Conservation (phyloP, 306 rosid species). For the barrel medic (Medicago truncatula) region MtrunA17r5.0-ANR NC_053045.1:60454001-60454500, state of each 20-base stretch:
- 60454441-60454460: neutral
- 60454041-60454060: too few relatives aligned
- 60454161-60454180: neutral
- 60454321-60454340: neutral
- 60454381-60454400: neutral
- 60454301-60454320: slow-evolving; percentile 3
- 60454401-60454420: slow-evolving; percentile 10
- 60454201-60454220: slow-evolving; percentile 17
- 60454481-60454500: slow-evolving; percentile 15
- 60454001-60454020: too few relatives aligned
- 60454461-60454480: slow-evolving; percentile 21
- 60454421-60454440: slow-evolving; percentile 12
- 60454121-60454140: neutral
- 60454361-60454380: slow-evolving; percentile 10
- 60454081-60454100: neutral
- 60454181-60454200: slow-evolving; percentile 10
- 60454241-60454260: neutral
- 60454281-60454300: neutral
- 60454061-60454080: neutral
- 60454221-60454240: neutral
- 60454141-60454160: slow-evolving; percentile 14
- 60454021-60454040: too few relatives aligned
- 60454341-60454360: neutral
- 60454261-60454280: slow-evolving; percentile 10
- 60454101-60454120: slow-evolving; percentile 2